Percentiles rank a stretch among this genome's conserved stretches.
phyloP scores from a whole-genome alignment of 23 red algal species.

The Cyanidioschyzon merolae region DNA sequence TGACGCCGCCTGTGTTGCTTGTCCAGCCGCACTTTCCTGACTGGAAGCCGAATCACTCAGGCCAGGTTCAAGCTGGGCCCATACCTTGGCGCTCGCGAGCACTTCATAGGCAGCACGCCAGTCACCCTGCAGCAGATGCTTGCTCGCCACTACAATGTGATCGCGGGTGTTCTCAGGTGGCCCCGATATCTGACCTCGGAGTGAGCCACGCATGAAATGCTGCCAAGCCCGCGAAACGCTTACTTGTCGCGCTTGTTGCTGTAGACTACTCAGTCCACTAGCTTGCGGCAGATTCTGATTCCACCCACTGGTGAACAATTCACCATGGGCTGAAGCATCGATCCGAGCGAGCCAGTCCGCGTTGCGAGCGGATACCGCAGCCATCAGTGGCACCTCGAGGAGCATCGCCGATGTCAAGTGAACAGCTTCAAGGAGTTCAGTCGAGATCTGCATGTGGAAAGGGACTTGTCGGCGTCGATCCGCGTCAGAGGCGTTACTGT shows the following conservation, averaged over 20 bases:
- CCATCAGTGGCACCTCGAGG: conserved; percentile 83
- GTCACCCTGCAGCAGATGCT: conserved; percentile 61
- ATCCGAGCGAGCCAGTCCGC: background rate
- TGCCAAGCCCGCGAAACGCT: conserved; percentile 63
- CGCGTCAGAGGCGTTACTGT: conserved; percentile 18
- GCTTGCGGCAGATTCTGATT: conserved; percentile 41
- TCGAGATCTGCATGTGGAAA: conserved; percentile 91
- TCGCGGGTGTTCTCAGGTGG: conserved; percentile 95
- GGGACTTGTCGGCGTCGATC: conserved; percentile 81
- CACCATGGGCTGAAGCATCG: background rate
- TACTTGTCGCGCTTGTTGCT: conserved; percentile 35
- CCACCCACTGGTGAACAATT: background rate
- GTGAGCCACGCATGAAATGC: conserved; percentile 84
- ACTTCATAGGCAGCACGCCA: conserved; percentile 49
- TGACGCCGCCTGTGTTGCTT: background rate
- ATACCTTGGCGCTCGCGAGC: conserved; percentile 47
- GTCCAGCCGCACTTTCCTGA: background rate
- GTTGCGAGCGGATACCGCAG: conserved; percentile 13
- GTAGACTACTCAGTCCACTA: conserved; percentile 22
- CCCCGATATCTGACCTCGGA: conserved; percentile 67
- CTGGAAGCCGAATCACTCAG: background rate
- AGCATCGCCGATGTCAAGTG: conserved; percentile 96
- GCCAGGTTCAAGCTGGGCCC: conserved; percentile 45
- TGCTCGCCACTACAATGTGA: conserved; percentile 73
- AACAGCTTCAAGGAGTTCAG: conserved; percentile 88